Evolutionary conservation across 768 basidiomycete species (phyloP), one percentile per base, ranked within the genome.

Genomic region (Mycena venus): DNA sequence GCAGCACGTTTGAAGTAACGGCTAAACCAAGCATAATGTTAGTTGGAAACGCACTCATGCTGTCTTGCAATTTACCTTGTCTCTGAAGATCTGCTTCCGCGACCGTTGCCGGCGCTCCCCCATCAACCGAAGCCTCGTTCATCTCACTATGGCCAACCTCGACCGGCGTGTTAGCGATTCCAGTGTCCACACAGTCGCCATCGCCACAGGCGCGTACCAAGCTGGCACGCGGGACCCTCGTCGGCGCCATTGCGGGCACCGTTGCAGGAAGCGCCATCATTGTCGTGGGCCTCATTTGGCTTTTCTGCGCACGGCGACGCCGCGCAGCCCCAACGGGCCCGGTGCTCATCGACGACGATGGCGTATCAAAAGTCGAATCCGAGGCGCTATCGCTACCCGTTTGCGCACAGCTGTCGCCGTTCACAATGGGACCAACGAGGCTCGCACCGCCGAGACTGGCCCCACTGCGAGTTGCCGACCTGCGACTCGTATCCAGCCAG

Each of bases 291-390:
- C 21, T 72, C 32, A 7, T 60, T 1, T 72, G 56, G 63, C 25
- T 56, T 14, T 51, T 15, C 31, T 58, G 62, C 19, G 51, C 15
- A 15, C 55, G 62, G 0, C 69, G 61, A 6, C 60, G 27, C 21
- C 36, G 53, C 10, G 53, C n/a, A 0, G 12, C 10, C 10, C n/a
- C 61, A 2, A 53, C 10, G n/a, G 29, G 34, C 11, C 62, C 70
- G 10, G 25, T 71, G 53, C 51, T 65, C 55, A 64, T 71, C 40
- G 63, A 66, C 19, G 70, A 72, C 53, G 70, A 60, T 19, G 51
- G 32, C 15, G 8, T 49, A 11, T 51, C 63, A 11, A 59, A 59
- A 49, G 31, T 32, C 25, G 70, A 32, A 17, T 38, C 23, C 10
- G 70, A 65, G n/a, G n/a, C 8, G n/a, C 32, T 27, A 2, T 32